Evolutionary conservation across 495 filamentous ascomycete species (phyloP), one percentile per base, ranked within the genome.

Genomic region (Aspergillus indologenus): DNA sequence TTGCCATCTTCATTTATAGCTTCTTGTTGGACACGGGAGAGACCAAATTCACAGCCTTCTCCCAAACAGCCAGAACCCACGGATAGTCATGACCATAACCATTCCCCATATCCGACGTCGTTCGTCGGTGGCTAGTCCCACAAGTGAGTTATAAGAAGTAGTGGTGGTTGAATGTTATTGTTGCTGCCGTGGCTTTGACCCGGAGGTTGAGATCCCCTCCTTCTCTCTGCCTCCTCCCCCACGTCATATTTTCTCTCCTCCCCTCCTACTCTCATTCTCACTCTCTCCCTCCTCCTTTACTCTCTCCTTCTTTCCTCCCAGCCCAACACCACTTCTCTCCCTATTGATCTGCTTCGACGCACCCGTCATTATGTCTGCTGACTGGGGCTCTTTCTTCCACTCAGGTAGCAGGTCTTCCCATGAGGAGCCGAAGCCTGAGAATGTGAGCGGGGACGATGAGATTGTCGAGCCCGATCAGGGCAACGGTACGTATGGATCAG

Each of bases 391-490:
- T 48, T 60, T 65, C 45, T 69, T 65, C 42, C 60, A 64, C 59
- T 58, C 40, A 45, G 54, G 68, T 82, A 80, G 81, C 66, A 77
- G 68, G 64, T 77, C 78, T 61, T 84, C 82, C n/a, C 67, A 67
- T 60, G 84, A 86, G 34, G 82, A 84, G 53, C 62, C 66, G 51
- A 69, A 70, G 51, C 45, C 58, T 53, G 74, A 78, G 44, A 60
- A 62, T 42, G 73, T 61, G 45, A 74, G 72, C 54, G 79, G 75
- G 31, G 76, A 95, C 49, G 91, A 95, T 70, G 91, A 95, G 69
- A 76, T 89, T 43, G 87, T 93, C 55, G 90, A 92, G 72, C 79
- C 88, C 31, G 80, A 83, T 22, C 79, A 83, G 71, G 80, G 80
- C 66, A 83, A 83, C 80, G 78, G 80, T 83, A 71, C 61, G 74